phyloP scores from a whole-genome alignment of 2,329 filamentous ascomycete genomes.

The Mollisiaceae sp. region DNA sequence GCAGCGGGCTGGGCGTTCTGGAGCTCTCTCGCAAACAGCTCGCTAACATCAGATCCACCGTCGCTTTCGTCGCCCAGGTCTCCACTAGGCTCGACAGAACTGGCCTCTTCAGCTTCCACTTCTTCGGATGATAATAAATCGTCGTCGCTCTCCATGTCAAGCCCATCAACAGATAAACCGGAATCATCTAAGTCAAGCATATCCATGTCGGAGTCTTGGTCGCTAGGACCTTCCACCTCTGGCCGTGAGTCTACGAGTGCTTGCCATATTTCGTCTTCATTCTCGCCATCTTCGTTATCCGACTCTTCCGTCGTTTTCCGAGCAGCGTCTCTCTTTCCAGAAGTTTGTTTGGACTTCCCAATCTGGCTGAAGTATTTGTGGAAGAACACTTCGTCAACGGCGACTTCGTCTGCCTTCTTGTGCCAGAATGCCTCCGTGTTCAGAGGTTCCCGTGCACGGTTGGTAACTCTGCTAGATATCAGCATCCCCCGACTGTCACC shows the following conservation, averaged over 20 bases:
- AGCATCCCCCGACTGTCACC: constrained; percentile 64
- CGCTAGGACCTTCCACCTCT: constrained; percentile 70
- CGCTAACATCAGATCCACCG: constrained; percentile 56
- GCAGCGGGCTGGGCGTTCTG: constrained; percentile 44
- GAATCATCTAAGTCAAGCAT: constrained; percentile 59
- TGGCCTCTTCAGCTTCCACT: constrained; percentile 44
- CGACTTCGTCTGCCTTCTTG: constrained; percentile 85
- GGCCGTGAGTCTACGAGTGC: constrained; percentile 82
- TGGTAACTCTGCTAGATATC: constrained; percentile 50
- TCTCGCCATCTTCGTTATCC: constrained; percentile 56
- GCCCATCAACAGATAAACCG: constrained; percentile 51
- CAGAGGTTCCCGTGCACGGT: constrained; percentile 66
- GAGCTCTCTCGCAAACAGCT: constrained; percentile 44
- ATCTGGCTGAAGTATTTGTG: constrained; percentile 90
- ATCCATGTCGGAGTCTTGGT: constrained; percentile 56
- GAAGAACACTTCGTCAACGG: constrained; percentile 95
- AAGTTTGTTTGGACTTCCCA: constrained; percentile 64
- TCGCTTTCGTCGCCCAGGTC: constrained; percentile 55
- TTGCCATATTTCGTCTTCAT: constrained; percentile 89
- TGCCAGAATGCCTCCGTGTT: constrained; percentile 93
- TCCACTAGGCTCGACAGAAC: constrained; percentile 37
- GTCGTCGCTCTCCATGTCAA: constrained; percentile 51
- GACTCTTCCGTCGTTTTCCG: constrained; percentile 52
- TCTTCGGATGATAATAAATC: constrained; percentile 49
- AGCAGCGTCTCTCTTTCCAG: constrained; percentile 60